Conservation (phyloP, 805 yeast species). For the Blastobotrys peoriensis region DNA sequence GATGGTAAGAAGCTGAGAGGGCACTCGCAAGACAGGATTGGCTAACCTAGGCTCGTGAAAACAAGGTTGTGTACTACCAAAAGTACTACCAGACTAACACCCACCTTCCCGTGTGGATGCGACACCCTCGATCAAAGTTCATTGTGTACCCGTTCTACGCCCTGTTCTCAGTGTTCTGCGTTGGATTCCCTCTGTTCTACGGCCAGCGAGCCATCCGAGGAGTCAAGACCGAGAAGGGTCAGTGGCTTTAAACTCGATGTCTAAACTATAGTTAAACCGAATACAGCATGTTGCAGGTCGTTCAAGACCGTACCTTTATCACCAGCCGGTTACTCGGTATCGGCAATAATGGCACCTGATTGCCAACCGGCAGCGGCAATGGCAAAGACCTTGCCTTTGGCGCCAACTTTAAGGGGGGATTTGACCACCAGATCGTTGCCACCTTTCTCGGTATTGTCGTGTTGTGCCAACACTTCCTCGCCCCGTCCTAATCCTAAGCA, state of each 20-base stretch:
- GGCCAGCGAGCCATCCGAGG: slow-evolving; percentile 55
- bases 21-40: no score
- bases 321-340: no score
- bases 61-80: slow-evolving; percentile 31
- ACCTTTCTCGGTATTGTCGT: slow-evolving; percentile 11
- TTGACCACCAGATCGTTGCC: slow-evolving; percentile 29
- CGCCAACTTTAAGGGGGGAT: slow-evolving; percentile 39
- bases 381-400: slow-evolving; percentile 40
- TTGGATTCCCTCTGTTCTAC: slow-evolving; percentile 61
- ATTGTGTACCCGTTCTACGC: slow-evolving; percentile 76
- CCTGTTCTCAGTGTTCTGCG: slow-evolving; percentile 55
- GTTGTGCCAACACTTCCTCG: slow-evolving; percentile 12
- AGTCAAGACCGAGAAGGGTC: neutral
- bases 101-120: slow-evolving; percentile 33
- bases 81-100: slow-evolving; percentile 32
- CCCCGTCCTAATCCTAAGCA: slow-evolving; percentile 58
- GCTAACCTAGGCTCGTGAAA: slow-evolving; percentile 8
- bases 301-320: no score
- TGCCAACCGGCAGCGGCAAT: slow-evolving; percentile 81
- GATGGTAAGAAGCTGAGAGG: no score
- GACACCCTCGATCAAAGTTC: slow-evolving; percentile 62
- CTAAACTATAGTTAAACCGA: no score
- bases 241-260: neutral
- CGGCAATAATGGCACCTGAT: slow-evolving; percentile 52
- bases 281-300: no score